Evolutionary conservation across 2,329 filamentous ascomycete species (phyloP), one percentile per base, ranked within the genome.

Genomic region (Penicillium sp.): DNA sequence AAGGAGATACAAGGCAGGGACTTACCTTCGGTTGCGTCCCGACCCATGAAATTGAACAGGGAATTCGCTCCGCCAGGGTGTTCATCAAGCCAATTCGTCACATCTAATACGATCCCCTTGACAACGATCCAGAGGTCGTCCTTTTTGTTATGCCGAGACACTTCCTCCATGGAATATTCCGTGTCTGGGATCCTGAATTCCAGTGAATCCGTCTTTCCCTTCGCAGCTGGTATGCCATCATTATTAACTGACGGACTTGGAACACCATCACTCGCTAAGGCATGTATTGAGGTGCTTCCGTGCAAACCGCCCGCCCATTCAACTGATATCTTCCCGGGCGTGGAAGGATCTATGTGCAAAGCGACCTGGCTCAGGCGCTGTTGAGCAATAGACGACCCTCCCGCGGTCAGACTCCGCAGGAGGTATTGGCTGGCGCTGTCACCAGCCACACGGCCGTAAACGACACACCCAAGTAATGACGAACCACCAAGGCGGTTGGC

Each of bases 121-220:
- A 99, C 94, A 1, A 92, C 92, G 53, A 99, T 95, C 94, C 94
- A 99, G 20, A 99, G 81, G 70, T 96, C 90, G 30, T 92, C 92
- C 82, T 96, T 96, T 75, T 85, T 96, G 84, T 99, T 97, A 82
- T 99, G 94, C 84, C 96, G 95, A 58, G 90, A 90, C 30, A 99
- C 82, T 77, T 99, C 94, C 71, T 99, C 94, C 78, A 97, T 84
- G 31, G 86, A 83, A 78, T 82, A 96, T 75, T 97, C 92, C 76
- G 90, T 92, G 68, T 96, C 91, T 1, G 94, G 94, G 20, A 99
- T 83, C 71, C 83, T 81, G 78, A 97, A 96, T 57, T 85, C 78
- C 74, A 90, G 87, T 14, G 84, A 79, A 55, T 85, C 84, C 44
- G 72, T 74, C 51, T 74, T 74, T 41, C 7, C 7, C 28, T 31